These are phyloP conservation scores for Tinospora cordifolia DNA, from an alignment of 164 flowering plant species.

Conservation along the genomic window DNA sequence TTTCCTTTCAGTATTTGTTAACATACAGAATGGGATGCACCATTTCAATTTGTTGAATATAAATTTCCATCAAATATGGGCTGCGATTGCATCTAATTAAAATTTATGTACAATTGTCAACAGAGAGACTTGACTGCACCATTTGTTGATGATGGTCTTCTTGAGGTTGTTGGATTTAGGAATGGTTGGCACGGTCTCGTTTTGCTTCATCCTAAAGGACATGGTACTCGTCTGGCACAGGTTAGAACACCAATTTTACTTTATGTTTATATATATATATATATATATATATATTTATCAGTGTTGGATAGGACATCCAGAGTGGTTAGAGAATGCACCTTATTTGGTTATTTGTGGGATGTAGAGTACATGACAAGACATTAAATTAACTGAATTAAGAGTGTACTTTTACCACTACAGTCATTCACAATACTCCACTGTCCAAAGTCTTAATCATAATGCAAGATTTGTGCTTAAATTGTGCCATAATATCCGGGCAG, in stretches of 20 bases:
- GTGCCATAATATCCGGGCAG: too few relatives aligned
- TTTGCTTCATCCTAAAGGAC: slow-evolving; percentile 73
- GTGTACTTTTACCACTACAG: too few relatives aligned
- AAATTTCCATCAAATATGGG: not conserved
- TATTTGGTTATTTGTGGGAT: too few relatives aligned
- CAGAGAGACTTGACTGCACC: slow-evolving; percentile 82
- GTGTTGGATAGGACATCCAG: too few relatives aligned
- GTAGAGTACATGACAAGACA: too few relatives aligned
- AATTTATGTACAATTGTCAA: slow-evolving; percentile 10
- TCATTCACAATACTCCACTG: too few relatives aligned
- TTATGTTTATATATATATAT: not conserved
- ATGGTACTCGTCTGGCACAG: slow-evolving; percentile 96
- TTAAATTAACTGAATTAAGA: too few relatives aligned
- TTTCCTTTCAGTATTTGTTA: not conserved
- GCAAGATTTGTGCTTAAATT: too few relatives aligned
- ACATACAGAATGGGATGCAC: not conserved
- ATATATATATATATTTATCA: too few relatives aligned
- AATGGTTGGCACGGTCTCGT: slow-evolving; percentile 95
- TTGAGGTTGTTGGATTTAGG: slow-evolving; percentile 86
- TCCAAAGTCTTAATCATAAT: too few relatives aligned
- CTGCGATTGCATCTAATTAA: slow-evolving; percentile 4
- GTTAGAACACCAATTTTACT: slow-evolving; percentile 23
- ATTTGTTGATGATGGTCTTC: slow-evolving; percentile 73
- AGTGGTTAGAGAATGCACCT: too few relatives aligned
- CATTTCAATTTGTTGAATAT: not conserved